Evolutionary conservation across 2,329 filamentous ascomycete species (phyloP).

Genomic region (Sporothrix phasma): DNA sequence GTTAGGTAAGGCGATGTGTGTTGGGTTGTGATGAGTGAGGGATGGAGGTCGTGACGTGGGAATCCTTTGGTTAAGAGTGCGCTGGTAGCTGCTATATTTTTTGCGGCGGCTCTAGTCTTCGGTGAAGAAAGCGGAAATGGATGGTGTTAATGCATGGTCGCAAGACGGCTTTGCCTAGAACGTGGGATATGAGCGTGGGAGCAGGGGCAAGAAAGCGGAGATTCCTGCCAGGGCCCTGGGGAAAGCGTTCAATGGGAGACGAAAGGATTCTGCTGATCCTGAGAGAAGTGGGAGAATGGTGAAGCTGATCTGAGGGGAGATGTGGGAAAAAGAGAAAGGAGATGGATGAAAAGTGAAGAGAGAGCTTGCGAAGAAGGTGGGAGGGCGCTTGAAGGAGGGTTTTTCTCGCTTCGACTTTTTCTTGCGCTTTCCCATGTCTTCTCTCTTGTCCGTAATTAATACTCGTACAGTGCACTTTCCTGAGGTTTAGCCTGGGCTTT

Average conservation of each 20-base stretch:
- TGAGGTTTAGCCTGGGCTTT: not conserved
- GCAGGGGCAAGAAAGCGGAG: not conserved
- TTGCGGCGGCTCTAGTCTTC: slow-evolving; percentile 3
- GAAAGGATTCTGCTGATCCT: not conserved
- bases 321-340: not conserved
- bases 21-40: not conserved
- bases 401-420: not conserved
- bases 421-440: not conserved
- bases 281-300: not conserved
- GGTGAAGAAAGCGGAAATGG: slow-evolving; percentile 14
- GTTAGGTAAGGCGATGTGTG: not conserved
- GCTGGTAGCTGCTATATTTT: not conserved
- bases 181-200: not conserved
- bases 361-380: not conserved
- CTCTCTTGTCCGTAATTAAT: too few relatives aligned
- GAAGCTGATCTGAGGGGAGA: not conserved
- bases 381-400: not conserved
- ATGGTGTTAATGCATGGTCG: slow-evolving; percentile 5
- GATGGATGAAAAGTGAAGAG: not conserved
- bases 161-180: slow-evolving; percentile 9
- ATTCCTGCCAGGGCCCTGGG: not conserved
- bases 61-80: not conserved
- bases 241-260: not conserved
- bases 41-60: not conserved
- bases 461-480: not conserved